Percentiles rank a stretch among this genome's conserved stretches.
Evolutionary conservation across 2,329 filamentous ascomycete genomes (phyloP).

Genomic region (Orbilia blumenaviensis): DNA sequence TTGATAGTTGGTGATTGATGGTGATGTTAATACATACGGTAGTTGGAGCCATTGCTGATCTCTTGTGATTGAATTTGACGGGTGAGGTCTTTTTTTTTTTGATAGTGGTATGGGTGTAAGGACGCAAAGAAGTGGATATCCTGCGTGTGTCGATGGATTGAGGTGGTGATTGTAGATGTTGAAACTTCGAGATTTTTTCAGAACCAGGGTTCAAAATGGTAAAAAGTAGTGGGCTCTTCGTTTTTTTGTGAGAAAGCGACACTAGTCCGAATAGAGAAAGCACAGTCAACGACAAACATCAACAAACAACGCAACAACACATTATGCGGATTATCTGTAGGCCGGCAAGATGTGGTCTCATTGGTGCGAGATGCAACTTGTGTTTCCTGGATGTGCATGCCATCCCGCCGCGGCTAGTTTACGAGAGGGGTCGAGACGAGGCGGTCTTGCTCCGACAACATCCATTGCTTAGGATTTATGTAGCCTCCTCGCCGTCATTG

Average conservation of each 20-base stretch:
- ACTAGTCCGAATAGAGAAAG: constrained; percentile 34
- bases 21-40: constrained; percentile 36
- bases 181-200: constrained; percentile 23
- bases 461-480: neutral
- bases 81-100: constrained; percentile 55
- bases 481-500: too few species aligned
- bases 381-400: too few species aligned
- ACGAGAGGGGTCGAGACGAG: neutral
- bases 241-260: neutral
- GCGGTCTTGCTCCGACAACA: neutral
- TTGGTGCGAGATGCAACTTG: too few species aligned
- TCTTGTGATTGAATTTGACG: constrained; percentile 51
- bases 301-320: constrained; percentile 27
- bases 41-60: constrained; percentile 48
- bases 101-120: constrained; percentile 19
- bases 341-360: too few species aligned
- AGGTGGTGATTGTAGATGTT: constrained; percentile 10
- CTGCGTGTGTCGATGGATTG: constrained; percentile 56
- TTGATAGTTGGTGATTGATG: neutral
- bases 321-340: neutral
- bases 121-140: constrained; percentile 58
- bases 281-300: constrained; percentile 51
- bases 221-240: constrained; percentile 1
- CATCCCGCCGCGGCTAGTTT: too few species aligned
- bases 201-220: neutral